Conservation (phyloP, 345 rosid species). For the Arabidopsis arenosa region DNA sequence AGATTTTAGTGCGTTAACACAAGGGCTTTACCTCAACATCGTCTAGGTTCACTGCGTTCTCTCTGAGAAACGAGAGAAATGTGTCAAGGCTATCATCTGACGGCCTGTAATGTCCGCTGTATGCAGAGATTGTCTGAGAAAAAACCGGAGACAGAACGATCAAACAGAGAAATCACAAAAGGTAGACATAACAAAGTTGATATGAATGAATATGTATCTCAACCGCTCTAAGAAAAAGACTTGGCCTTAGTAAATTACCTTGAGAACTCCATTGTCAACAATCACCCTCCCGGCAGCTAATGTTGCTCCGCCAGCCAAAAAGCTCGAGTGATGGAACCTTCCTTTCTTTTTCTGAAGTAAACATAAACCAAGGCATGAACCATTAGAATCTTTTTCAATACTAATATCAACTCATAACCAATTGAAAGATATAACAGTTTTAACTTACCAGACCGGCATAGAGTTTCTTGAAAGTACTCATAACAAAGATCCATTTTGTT, state of each 20-base stretch:
- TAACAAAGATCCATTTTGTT: constrained; percentile 83
- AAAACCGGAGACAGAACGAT: constrained; percentile 11
- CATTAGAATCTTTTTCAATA: background rate
- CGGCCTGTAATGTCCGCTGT: constrained; percentile 95
- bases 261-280: constrained; percentile 71
- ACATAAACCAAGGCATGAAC: constrained; percentile 19
- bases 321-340: constrained; percentile 90
- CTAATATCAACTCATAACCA: background rate
- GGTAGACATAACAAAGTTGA: background rate
- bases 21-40: constrained; percentile 65
- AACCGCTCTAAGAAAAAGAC: background rate
- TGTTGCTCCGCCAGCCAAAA: constrained; percentile 94
- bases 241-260: constrained; percentile 50
- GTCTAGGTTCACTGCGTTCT: constrained; percentile 67
- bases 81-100: constrained; percentile 67
- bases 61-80: constrained; percentile 68
- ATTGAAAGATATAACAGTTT: background rate
- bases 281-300: constrained; percentile 86
- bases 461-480: constrained; percentile 79
- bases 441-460: constrained; percentile 72
- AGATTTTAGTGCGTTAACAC: background rate
- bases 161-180: constrained; percentile 11
- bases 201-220: background rate
- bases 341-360: constrained; percentile 88
- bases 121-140: constrained; percentile 79